These are phyloP conservation scores for Trematosphaeria pertusa DNA, from an alignment of 2,329 filamentous ascomycete species.

Conservation along the genomic window DNA sequence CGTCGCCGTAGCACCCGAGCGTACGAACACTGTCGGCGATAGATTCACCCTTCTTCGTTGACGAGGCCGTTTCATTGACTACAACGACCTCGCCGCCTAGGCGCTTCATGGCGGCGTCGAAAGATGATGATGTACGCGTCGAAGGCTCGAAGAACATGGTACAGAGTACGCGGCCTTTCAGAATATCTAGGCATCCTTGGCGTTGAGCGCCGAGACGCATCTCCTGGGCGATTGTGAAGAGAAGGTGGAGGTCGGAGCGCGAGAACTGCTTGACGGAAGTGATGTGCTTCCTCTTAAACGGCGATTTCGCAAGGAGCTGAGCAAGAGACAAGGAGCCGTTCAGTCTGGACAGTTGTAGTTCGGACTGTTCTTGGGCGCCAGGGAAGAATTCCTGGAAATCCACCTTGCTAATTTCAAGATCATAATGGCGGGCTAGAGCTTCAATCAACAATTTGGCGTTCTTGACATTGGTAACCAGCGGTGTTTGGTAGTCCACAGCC, in stretches of 20 bases:
- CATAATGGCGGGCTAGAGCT: slow-evolving; percentile 87
- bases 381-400: slow-evolving; percentile 85
- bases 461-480: slow-evolving; percentile 97
- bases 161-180: slow-evolving; percentile 85
- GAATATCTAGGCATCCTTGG: slow-evolving; percentile 84
- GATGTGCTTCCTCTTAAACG: slow-evolving; percentile 89
- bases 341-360: slow-evolving; percentile 58
- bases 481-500: slow-evolving; percentile 97
- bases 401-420: slow-evolving; percentile 79
- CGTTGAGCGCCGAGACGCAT: slow-evolving; percentile 96
- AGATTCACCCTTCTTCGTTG: slow-evolving; percentile 91
- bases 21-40: slow-evolving; percentile 94
- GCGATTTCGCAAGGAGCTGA: slow-evolving; percentile 77
- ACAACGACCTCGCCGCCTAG: slow-evolving; percentile 86
- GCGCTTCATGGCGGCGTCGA: slow-evolving; percentile 98
- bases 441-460: slow-evolving; percentile 98
- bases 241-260: slow-evolving; percentile 84
- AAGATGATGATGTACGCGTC: slow-evolving; percentile 92
- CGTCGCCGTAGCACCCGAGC: slow-evolving; percentile 91
- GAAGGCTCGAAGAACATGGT: slow-evolving; percentile 98
- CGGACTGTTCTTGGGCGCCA: slow-evolving; percentile 37
- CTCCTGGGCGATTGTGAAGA: slow-evolving; percentile 97
- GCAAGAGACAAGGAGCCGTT: slow-evolving; percentile 66
- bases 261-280: slow-evolving; percentile 91
- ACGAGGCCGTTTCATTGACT: slow-evolving; percentile 83